Conservation (phyloP, 2,329 filamentous ascomycete species). For the Fusarium sambucinum region DNA sequence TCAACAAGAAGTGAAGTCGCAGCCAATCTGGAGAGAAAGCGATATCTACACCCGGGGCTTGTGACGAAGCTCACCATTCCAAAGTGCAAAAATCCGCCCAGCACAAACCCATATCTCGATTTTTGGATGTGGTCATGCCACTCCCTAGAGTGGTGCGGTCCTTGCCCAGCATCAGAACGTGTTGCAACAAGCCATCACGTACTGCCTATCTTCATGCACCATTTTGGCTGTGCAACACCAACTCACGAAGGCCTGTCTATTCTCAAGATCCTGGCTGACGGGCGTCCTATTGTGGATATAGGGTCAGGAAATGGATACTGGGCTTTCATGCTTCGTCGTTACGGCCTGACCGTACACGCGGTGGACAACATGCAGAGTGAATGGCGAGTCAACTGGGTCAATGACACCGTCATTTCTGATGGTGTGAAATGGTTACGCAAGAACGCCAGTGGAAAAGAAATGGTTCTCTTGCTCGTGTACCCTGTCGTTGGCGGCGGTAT, state of each 20-base stretch:
- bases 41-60: slow-evolving; percentile 62
- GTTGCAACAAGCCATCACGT: slow-evolving; percentile 73
- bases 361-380: slow-evolving; percentile 76
- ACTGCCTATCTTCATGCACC: slow-evolving; percentile 80
- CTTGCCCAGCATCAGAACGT: slow-evolving; percentile 63
- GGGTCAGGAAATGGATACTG: slow-evolving; percentile 82
- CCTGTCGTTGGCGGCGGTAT: slow-evolving; percentile 74
- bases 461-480: slow-evolving; percentile 77
- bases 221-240: slow-evolving; percentile 80
- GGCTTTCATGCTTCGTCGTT: slow-evolving; percentile 75
- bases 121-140: slow-evolving; percentile 75
- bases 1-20: slow-evolving; percentile 71
- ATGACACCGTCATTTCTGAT: slow-evolving; percentile 72
- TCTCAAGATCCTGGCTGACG: slow-evolving; percentile 67
- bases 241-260: slow-evolving; percentile 74
- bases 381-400: slow-evolving; percentile 77
- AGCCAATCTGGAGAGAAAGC: slow-evolving; percentile 65
- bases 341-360: slow-evolving; percentile 66
- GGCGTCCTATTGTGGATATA: slow-evolving; percentile 70
- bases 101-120: slow-evolving; percentile 74
- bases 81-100: slow-evolving; percentile 59
- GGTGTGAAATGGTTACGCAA: slow-evolving; percentile 69
- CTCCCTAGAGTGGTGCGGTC: slow-evolving; percentile 74
- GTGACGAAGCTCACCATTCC: slow-evolving; percentile 57
- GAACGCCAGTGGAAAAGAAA: slow-evolving; percentile 63